Evolutionary conservation across 345 rosid genomes (phyloP).

Genomic region (Clarkia xantiana): DNA sequence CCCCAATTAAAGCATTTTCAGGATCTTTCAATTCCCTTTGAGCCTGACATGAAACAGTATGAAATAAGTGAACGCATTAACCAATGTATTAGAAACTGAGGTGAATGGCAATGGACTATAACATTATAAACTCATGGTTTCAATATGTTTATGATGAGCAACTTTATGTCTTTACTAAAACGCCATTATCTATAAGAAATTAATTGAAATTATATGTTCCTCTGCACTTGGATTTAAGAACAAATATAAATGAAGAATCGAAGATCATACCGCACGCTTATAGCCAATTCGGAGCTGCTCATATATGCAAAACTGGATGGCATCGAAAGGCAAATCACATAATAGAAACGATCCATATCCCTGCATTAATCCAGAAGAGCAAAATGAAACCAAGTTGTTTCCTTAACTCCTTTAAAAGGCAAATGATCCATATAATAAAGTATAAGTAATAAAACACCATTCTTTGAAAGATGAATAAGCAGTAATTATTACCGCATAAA

Average conservation of each 20-base stretch:
- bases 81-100: too few species aligned
- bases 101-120: too few species aligned
- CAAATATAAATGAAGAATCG: background rate
- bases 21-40: conserved; percentile 72
- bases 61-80: background rate
- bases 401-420: background rate
- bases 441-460: too few species aligned
- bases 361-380: conserved; percentile 16
- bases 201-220: background rate
- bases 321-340: conserved; percentile 96
- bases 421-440: background rate
- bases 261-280: conserved; percentile 49
- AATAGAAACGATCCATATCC: conserved; percentile 83
- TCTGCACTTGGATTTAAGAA: background rate
- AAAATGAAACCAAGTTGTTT: background rate
- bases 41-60: conserved; percentile 32
- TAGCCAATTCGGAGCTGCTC: conserved; percentile 91
- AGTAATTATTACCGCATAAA: conserved; percentile 68
- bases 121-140: too few species aligned
- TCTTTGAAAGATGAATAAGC: background rate
- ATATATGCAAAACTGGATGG: conserved; percentile 86
- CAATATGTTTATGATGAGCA: too few species aligned
- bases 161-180: too few species aligned
- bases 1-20: conserved; percentile 80
- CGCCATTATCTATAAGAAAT: background rate